Percentiles rank a stretch among this genome's conserved stretches.
These are phyloP conservation scores for Sporothrix euskadiensis DNA, from an alignment of 2,329 filamentous ascomycete genomes.

Conservation along the genomic window DNA sequence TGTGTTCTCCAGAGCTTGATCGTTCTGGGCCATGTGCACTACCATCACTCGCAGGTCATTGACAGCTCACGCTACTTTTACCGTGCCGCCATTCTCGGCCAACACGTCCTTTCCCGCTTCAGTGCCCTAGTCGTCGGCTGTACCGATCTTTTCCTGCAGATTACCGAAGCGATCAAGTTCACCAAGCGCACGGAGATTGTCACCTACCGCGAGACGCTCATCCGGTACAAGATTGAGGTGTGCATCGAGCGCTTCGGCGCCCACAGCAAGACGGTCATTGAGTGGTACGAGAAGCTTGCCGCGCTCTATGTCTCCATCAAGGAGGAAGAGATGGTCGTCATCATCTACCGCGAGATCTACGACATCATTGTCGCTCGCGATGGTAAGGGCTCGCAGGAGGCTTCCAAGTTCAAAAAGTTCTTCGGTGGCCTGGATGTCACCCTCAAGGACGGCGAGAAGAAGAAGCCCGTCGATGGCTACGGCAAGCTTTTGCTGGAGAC, in stretches of 20 bases:
- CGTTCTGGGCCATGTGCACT: slow-evolving; percentile 41
- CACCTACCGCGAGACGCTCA: slow-evolving; percentile 43
- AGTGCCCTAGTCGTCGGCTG: slow-evolving; percentile 41
- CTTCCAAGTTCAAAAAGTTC: slow-evolving; percentile 38
- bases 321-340: slow-evolving; percentile 40
- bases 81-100: slow-evolving; percentile 59
- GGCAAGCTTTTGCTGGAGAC: slow-evolving; percentile 43
- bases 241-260: slow-evolving; percentile 41
- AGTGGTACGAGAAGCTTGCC: slow-evolving; percentile 42
- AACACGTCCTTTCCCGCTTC: slow-evolving; percentile 39
- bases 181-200: slow-evolving; percentile 42
- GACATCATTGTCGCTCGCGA: slow-evolving; percentile 39
- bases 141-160: slow-evolving; percentile 41
- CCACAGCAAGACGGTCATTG: slow-evolving; percentile 42
- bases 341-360: slow-evolving; percentile 41
- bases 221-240: slow-evolving; percentile 43
- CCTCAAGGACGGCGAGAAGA: slow-evolving; percentile 33
- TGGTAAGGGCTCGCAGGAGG: slow-evolving; percentile 40
- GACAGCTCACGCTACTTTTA: slow-evolving; percentile 42
- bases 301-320: slow-evolving; percentile 43
- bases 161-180: slow-evolving; percentile 41
- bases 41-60: slow-evolving; percentile 33
- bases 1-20: slow-evolving; percentile 44
- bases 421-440: slow-evolving; percentile 42
- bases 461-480: slow-evolving; percentile 38